Evolutionary conservation across 2,329 filamentous ascomycete species (phyloP), one percentile per base, ranked within the genome.

Genomic region (Bipolaris cookei): DNA sequence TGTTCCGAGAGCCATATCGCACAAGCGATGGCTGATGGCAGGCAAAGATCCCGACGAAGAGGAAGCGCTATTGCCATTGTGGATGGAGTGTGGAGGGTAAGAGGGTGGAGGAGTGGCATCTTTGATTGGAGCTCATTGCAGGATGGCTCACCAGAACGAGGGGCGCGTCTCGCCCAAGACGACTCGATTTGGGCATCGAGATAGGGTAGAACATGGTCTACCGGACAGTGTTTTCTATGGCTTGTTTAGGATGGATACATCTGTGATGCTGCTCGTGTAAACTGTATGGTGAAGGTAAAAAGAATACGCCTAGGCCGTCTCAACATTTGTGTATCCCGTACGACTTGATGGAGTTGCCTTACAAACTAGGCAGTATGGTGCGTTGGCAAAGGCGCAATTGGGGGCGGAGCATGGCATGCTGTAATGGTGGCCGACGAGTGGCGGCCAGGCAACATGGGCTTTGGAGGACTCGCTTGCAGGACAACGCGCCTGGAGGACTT

Each of bases 381-480:
- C 35, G 35, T 21, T 45, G 23, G 51, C 38, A 32, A 55, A 47
- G 46, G 59, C 54, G 41, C 57, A 45, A 59, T 54, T 61, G 64
- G 69, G 71, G 71, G 68, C 70, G 67, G 65, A 67, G 67, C 67
- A 64, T 66, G 60, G 68, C 62, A 66, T 56, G 54, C 50, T 50
- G 43, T 46, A 50, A 63, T 52, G 49, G 46, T 56, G 63, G 65
- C 53, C 63, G 62, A 61, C 53, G 54, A 54, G 53, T 58, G 49
- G 65, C 54, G 61, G 69, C 60, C 25, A 62, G 66, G 64, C 67
- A 67, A 65, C 23, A 32, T 34, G 50, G 61, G 44, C 32, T 51
- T 49, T 55, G 59, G 53, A 67, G 59, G 63, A 65, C 59, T 59
- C 39, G 20, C 21, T 32, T 28, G 46, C 21, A 56, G 56, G 54